Conservation (phyloP, 148 eudicot species). For the Arbutus unedo region DNA sequence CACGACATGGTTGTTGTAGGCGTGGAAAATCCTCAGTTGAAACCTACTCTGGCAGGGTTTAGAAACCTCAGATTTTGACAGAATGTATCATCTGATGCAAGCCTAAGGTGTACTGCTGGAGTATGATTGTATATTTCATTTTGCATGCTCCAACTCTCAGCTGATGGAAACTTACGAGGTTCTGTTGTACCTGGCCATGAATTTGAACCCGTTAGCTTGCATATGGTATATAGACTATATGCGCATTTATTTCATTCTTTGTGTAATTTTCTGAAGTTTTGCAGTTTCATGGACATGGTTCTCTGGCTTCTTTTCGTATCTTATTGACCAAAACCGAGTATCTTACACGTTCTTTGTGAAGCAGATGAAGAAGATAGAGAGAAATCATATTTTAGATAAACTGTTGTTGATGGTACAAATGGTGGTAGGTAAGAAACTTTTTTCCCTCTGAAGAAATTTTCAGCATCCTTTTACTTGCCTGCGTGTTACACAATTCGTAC, state of each 20-base stretch:
- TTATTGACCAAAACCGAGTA: no score
- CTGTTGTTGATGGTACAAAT: constrained; percentile 70
- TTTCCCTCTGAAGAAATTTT: not conserved
- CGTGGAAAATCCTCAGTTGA: not conserved
- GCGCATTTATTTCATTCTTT: not conserved
- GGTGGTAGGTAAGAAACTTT: constrained; percentile 68
- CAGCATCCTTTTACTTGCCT: no score
- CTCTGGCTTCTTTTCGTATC: constrained; percentile 57
- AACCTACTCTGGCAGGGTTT: not conserved
- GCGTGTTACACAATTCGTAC: no score
- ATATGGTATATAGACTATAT: not conserved
- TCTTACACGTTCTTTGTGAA: no score
- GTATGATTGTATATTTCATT: not conserved
- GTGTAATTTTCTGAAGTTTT: constrained; percentile 17
- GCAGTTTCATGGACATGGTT: constrained; percentile 53
- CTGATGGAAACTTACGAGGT: constrained; percentile 31
- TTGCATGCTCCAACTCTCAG: not conserved
- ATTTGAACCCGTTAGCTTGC: constrained; percentile 51
- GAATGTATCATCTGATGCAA: not conserved
- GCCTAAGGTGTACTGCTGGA: not conserved
- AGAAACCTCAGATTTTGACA: not conserved
- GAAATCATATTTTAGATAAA: constrained; percentile 23
- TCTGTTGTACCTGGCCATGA: constrained; percentile 58
- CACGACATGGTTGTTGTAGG: not conserved
- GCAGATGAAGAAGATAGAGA: no score